Percentiles rank a stretch among this genome's conserved stretches.
These are phyloP conservation scores for Bathelium albidoporum DNA, from an alignment of 495 filamentous ascomycete genomes.

Conservation along the genomic window DNA sequence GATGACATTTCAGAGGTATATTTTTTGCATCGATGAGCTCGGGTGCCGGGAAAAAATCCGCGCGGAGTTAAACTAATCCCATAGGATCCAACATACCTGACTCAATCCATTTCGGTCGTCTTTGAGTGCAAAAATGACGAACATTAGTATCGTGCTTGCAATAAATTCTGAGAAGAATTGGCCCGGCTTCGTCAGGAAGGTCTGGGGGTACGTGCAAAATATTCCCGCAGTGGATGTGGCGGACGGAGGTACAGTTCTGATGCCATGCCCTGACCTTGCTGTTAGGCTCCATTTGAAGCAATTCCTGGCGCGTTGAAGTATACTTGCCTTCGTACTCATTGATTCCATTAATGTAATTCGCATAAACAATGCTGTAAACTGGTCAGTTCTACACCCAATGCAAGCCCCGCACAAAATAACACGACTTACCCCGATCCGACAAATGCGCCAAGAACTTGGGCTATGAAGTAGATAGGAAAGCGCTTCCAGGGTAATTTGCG, in stretches of 20 bases:
- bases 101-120: constrained; percentile 35
- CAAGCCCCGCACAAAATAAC: background rate
- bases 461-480: constrained; percentile 28
- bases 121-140: constrained; percentile 56
- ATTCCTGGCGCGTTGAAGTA: constrained; percentile 46
- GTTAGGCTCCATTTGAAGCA: constrained; percentile 37
- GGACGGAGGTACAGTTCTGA: constrained; percentile 49
- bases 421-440: constrained; percentile 11
- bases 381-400: background rate
- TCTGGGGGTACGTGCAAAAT: constrained; percentile 55
- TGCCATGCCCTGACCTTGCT: constrained; percentile 25
- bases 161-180: constrained; percentile 59
- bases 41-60: background rate
- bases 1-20: background rate
- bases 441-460: constrained; percentile 30
- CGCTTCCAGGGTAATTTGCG: constrained; percentile 51
- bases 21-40: background rate
- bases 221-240: constrained; percentile 50
- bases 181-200: constrained; percentile 47
- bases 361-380: constrained; percentile 25
- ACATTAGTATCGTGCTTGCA: constrained; percentile 51
- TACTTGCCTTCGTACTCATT: constrained; percentile 11
- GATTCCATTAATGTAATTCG: constrained; percentile 26
- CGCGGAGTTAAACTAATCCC: background rate
- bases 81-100: background rate